Evolutionary conservation across 2,329 filamentous ascomycete genomes (phyloP).

Genomic region (Didymella keratinophila): DNA sequence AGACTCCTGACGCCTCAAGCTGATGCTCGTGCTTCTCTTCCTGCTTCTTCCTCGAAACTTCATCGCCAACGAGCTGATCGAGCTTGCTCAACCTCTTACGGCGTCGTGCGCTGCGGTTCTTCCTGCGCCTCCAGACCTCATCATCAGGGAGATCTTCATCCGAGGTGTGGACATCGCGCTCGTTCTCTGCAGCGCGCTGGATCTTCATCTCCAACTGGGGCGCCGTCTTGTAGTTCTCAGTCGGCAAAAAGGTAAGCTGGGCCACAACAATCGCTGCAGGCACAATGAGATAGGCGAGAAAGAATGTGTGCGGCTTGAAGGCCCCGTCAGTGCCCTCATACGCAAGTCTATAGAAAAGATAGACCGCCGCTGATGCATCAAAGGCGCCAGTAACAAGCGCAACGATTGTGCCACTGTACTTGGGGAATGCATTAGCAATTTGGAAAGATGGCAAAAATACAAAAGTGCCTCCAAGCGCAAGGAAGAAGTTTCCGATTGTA

Average conservation of each 20-base stretch:
- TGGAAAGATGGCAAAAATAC: constrained; percentile 86
- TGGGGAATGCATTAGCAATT: constrained; percentile 82
- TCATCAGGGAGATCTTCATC: constrained; percentile 63
- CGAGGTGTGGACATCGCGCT: constrained; percentile 59
- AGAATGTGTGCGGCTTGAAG: constrained; percentile 73
- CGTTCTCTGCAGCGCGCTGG: constrained; percentile 40
- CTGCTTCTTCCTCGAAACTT: constrained; percentile 67
- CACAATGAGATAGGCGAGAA: constrained; percentile 74
- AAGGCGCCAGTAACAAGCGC: constrained; percentile 83
- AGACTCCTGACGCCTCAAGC: constrained; percentile 76
- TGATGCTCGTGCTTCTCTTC: constrained; percentile 69
- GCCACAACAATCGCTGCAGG: constrained; percentile 70
- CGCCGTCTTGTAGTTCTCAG: constrained; percentile 77
- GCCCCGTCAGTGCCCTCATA: constrained; percentile 66
- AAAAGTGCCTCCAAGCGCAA: constrained; percentile 81
- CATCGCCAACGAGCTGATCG: constrained; percentile 73
- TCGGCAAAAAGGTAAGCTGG: constrained; percentile 76
- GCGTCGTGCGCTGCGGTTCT: constrained; percentile 51
- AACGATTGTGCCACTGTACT: constrained; percentile 78
- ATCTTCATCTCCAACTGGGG: constrained; percentile 49
- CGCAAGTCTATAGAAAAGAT: constrained; percentile 75
- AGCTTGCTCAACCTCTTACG: constrained; percentile 72
- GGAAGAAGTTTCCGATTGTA: constrained; percentile 75
- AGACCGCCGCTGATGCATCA: constrained; percentile 81
- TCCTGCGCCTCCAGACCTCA: constrained; percentile 54